Evolutionary conservation across 2,329 filamentous ascomycete genomes (phyloP).

Genomic region (Paecilomyces variotii): DNA sequence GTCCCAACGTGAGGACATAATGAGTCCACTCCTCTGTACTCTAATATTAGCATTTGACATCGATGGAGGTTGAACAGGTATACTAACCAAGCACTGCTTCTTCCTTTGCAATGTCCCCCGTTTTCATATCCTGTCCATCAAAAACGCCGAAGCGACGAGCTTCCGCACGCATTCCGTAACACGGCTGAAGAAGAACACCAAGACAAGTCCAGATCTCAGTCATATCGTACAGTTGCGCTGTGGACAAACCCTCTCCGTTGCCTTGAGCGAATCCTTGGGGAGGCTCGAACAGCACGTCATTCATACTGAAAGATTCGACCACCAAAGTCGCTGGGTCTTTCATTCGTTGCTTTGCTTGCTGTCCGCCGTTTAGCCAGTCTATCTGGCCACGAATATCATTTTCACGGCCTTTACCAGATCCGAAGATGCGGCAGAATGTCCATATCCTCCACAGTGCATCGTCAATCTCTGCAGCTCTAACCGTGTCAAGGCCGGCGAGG

Average conservation of each 20-base stretch:
- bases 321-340: conserved; percentile 40
- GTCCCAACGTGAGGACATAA: conserved; percentile 53
- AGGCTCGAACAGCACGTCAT: conserved; percentile 47
- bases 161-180: conserved; percentile 47
- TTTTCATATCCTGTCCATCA: conserved; percentile 44
- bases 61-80: background rate
- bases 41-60: conserved; percentile 10
- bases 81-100: conserved; percentile 44
- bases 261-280: conserved; percentile 52
- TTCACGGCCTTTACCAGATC: conserved; percentile 49
- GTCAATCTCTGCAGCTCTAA: conserved; percentile 46
- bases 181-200: conserved; percentile 46
- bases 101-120: conserved; percentile 34
- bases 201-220: conserved; percentile 58
- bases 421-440: conserved; percentile 59
- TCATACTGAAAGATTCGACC: conserved; percentile 43
- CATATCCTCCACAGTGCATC: conserved; percentile 59
- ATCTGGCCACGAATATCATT: conserved; percentile 53
- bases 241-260: conserved; percentile 47
- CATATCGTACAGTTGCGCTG: conserved; percentile 55
- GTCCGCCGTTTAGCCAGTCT: conserved; percentile 55
- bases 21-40: conserved; percentile 52
- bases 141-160: conserved; percentile 51
- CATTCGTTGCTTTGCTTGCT: conserved; percentile 41
- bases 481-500: conserved; percentile 40